Base-by-base conservation (phyloP, 2,329 filamentous ascomycete genomes). In the Raffaelea albimanens region DNA sequence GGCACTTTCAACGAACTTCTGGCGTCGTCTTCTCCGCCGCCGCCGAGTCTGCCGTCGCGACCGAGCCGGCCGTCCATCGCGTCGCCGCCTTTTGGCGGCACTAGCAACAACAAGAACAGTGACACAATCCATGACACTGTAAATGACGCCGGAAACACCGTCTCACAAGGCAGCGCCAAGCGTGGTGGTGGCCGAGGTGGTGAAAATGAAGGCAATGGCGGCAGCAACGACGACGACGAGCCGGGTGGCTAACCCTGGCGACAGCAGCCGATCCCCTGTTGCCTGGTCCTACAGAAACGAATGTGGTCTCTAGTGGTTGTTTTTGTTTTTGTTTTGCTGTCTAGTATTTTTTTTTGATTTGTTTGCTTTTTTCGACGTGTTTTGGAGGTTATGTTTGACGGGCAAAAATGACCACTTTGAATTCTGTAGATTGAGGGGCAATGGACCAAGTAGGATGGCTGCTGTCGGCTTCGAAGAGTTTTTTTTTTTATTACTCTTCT, bases 231-330 rank as follows among this genome's bases (percentile, higher is more conserved):
- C 59, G 82, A 83, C 51, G 72, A 76, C 61, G 78, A 82, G 48
- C 79, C 85, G 57, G 81, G 85, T 57, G 79, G 78, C 59, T 76
- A 71, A 70, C 69, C 58, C 58, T 55, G 67, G 71, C 62, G 71
- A 73, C 75, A 75, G 72, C 73, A 74, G 75, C 75, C 73, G 76
- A 78, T 75, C 76, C 79, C 77, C 80, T 82, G 75, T 77, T 73
- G 68, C 69, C 75, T 80, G 74, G 71, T 78, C 74, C 75, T 78
- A 67, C 63, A 59, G 31, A 22, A n/a, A 19, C 7, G 4, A 22
- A 31, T n/a, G 23, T n/a, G n/a, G n/a, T n/a, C n/a, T 34, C 38
- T 21, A 25, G 45, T 40, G 11, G 29, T n/a, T 18, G 22, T 21
- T 16, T 42, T 42, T 23, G 40, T 42, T 3, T 42, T 3, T 18